Conservation (phyloP, 257 asterid species). For the Solanum paucissectum region DNA sequence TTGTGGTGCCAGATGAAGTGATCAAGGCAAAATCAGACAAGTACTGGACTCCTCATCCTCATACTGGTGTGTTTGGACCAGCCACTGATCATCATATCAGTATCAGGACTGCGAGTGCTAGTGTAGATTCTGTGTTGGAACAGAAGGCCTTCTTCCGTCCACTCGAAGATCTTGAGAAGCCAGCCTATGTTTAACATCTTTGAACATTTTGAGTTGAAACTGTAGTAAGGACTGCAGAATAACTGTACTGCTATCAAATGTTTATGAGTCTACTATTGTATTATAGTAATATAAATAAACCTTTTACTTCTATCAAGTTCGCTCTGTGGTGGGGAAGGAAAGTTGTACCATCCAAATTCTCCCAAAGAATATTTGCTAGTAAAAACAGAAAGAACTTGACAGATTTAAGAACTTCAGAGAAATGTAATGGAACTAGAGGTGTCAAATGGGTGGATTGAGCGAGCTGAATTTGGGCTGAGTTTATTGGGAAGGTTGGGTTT, state of each 20-base stretch:
- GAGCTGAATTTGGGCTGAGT: neutral
- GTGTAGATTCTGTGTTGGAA: slow-evolving; percentile 56
- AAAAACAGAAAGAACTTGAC: neutral
- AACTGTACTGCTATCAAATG: neutral
- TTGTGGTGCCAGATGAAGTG: slow-evolving; percentile 50
- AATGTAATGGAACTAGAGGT: no score
- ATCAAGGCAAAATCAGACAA: slow-evolving; percentile 33
- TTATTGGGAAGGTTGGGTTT: no score
- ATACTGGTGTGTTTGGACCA: slow-evolving; percentile 88
- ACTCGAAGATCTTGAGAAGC: slow-evolving; percentile 76
- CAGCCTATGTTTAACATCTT: neutral
- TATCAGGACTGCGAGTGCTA: neutral
- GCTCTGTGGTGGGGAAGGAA: neutral
- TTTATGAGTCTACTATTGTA: neutral
- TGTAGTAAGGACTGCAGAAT: neutral
- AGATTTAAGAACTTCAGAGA: neutral
- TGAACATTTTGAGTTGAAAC: neutral
- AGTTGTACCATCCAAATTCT: neutral
- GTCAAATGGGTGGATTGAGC: neutral
- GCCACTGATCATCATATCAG: slow-evolving; percentile 24
- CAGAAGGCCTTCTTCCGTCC: slow-evolving; percentile 82
- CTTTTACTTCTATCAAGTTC: neutral
- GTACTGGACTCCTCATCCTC: slow-evolving; percentile 86
- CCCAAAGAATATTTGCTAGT: neutral
- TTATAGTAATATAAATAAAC: neutral